Percentiles rank a stretch among this genome's conserved stretches.
phyloP scores from a whole-genome alignment of 305 asterid genomes.

The Fraxinus ornus region DNA sequence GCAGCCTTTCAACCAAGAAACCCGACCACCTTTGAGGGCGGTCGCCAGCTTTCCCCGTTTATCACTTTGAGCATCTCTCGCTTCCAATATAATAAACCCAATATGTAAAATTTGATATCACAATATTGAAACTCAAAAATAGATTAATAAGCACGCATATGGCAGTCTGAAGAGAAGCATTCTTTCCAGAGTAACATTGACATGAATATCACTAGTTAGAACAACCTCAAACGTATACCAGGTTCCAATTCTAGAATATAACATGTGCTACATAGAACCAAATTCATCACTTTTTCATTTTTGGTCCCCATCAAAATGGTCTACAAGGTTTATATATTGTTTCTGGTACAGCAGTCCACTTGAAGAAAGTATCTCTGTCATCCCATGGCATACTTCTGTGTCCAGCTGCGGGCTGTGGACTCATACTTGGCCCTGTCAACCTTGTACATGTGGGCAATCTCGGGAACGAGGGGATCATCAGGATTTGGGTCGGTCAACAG shows the following conservation, averaged over 20 bases:
- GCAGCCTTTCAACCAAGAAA: background rate
- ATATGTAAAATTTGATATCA: background rate
- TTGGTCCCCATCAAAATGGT: background rate
- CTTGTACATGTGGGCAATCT: conserved; percentile 53
- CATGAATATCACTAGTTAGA: background rate
- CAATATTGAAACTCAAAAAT: background rate
- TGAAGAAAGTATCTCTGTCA: conserved; percentile 14
- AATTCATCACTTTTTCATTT: background rate
- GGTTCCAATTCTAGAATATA: background rate
- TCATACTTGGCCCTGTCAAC: conserved; percentile 40
- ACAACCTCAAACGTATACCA: background rate
- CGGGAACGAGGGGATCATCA: conserved; percentile 46
- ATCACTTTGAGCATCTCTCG: background rate
- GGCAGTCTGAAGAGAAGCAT: background rate
- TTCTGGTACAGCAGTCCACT: background rate
- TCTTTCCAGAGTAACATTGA: background rate
- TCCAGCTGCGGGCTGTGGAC: conserved; percentile 46
- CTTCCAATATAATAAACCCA: background rate
- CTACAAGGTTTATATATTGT: background rate
- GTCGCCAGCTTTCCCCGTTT: background rate
- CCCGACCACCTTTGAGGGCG: background rate
- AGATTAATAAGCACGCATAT: background rate
- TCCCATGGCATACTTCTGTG: conserved; percentile 42
- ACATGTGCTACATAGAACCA: background rate
- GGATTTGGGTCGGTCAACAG: conserved; percentile 45